phyloP scores from a whole-genome alignment of 139 green algal species.

The Limnomonas spitsbergensis region DNA sequence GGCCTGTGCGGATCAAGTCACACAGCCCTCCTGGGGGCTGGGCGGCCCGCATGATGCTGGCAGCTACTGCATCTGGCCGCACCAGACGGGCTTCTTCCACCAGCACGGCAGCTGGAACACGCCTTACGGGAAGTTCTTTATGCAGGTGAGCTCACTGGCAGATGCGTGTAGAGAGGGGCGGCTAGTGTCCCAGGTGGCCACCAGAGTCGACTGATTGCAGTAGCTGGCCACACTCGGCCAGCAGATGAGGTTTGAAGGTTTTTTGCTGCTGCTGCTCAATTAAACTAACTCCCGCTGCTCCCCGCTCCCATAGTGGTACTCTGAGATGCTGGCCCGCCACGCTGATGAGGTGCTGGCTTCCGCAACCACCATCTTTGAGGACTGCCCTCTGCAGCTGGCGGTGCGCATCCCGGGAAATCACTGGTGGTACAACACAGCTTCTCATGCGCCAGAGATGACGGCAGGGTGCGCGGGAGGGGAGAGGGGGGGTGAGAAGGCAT shows the following conservation, averaged over 20 bases:
- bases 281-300: too few species aligned
- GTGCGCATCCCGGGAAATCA: slow-evolving; percentile 42
- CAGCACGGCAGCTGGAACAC: slow-evolving; percentile 48
- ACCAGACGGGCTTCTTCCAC: slow-evolving; percentile 62
- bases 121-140: slow-evolving; percentile 43
- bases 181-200: too few species aligned
- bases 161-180: too few species aligned
- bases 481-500: too few species aligned
- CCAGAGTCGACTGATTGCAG: too few species aligned
- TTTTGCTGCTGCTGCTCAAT: too few species aligned
- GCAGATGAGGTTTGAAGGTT: too few species aligned
- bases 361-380: slow-evolving; percentile 25
- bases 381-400: background rate
- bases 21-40: slow-evolving; percentile 55
- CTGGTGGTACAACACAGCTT: slow-evolving; percentile 57
- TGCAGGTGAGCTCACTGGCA: slow-evolving; percentile 13
- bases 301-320: slow-evolving; percentile 59
- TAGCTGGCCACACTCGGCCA: too few species aligned
- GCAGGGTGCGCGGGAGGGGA: slow-evolving; percentile 25
- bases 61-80: slow-evolving; percentile 49
- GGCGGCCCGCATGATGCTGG: slow-evolving; percentile 62
- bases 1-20: slow-evolving; percentile 40
- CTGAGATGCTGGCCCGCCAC: slow-evolving; percentile 42
- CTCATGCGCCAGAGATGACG: slow-evolving; percentile 41
- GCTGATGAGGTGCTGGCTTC: slow-evolving; percentile 42